phyloP scores from a whole-genome alignment of 805 yeast species.

The Cyberlindnera meyerae region DNA sequence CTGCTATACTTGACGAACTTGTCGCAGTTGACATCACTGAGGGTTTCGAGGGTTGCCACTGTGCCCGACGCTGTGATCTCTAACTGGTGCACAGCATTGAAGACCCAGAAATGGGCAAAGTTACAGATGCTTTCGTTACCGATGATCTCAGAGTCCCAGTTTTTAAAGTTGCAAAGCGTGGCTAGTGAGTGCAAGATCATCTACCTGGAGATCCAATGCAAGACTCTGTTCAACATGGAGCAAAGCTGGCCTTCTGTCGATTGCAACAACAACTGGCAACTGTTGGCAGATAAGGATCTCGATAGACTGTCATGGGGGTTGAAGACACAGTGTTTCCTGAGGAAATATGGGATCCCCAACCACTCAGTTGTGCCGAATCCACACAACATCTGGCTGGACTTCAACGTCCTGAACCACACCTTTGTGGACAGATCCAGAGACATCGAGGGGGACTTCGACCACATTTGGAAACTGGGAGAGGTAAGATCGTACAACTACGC shows the following conservation, averaged over 20 bases:
- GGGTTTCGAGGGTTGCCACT: constrained; percentile 9
- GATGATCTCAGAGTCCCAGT: constrained; percentile 12
- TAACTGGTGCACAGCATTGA: constrained; percentile 22
- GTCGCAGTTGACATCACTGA: constrained; percentile 16
- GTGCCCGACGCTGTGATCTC: constrained; percentile 19
- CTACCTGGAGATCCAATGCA: constrained; percentile 17
- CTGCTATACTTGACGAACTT: constrained; percentile 17
- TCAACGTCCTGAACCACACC: constrained; percentile 14
- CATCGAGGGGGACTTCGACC: constrained; percentile 9
- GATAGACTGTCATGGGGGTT: constrained; percentile 19
- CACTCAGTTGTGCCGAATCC: constrained; percentile 4
- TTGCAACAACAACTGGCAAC: constrained; percentile 14
- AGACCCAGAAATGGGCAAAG: constrained; percentile 20
- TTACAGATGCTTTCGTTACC: constrained; percentile 22
- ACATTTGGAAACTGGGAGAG: constrained; percentile 19
- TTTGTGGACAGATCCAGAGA: constrained; percentile 4
- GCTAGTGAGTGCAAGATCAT: constrained; percentile 13
- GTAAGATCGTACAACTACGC: constrained; percentile 12
- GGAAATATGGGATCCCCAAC: constrained; percentile 5
- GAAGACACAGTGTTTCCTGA: constrained; percentile 13
- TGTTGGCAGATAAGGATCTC: constrained; percentile 5
- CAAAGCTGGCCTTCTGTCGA: constrained; percentile 19
- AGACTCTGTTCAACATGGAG: constrained; percentile 9
- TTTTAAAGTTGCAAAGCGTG: constrained; percentile 16
- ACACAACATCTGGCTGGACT: constrained; percentile 15